A percentile compares a stretch with the other conserved stretches of the same genome.
Evolutionary conservation across 108 stramenopile species (phyloP).

Genomic region (Cyclotella kingstonii): DNA sequence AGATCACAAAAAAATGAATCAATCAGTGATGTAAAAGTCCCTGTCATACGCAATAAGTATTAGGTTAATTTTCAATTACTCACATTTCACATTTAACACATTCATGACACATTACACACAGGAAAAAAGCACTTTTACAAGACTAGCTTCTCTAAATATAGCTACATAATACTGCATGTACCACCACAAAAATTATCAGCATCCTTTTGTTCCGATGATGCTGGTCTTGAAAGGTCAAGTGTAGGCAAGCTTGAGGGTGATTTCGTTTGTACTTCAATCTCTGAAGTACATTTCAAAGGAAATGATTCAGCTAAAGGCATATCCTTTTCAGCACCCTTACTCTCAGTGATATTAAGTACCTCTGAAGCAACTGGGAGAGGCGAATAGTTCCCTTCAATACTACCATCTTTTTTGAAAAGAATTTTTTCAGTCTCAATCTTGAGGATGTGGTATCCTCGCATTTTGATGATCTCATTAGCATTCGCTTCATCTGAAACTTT

Average conservation of each 20-base stretch:
- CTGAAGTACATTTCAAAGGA: background rate
- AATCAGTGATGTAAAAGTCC: background rate
- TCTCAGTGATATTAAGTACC: background rate
- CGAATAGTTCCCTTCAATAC: conserved; percentile 33
- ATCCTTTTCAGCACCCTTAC: background rate
- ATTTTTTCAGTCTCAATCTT: conserved; percentile 47
- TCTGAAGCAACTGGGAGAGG: too few relatives aligned
- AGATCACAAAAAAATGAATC: background rate
- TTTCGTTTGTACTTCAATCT: background rate
- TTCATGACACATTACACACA: too few relatives aligned
- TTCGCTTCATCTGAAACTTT: conserved; percentile 32
- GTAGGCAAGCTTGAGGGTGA: background rate
- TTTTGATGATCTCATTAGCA: conserved; percentile 58
- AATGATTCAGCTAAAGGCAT: background rate
- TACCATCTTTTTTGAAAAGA: conserved; percentile 52
- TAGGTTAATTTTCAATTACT: background rate
- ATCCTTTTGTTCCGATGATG: conserved; percentile 21
- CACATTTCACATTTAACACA: background rate
- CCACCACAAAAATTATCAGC: conserved; percentile 19
- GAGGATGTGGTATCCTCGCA: conserved; percentile 72
- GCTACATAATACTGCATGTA: conserved; percentile 34
- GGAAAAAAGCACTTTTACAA: background rate
- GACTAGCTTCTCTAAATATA: background rate
- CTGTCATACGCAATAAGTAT: background rate
- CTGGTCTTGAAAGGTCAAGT: conserved; percentile 25